Percentiles rank a stretch among this genome's conserved stretches.
Conservation (phyloP, 202 grass and related monocot genomes). For the Saccharum hybrid region DNA sequence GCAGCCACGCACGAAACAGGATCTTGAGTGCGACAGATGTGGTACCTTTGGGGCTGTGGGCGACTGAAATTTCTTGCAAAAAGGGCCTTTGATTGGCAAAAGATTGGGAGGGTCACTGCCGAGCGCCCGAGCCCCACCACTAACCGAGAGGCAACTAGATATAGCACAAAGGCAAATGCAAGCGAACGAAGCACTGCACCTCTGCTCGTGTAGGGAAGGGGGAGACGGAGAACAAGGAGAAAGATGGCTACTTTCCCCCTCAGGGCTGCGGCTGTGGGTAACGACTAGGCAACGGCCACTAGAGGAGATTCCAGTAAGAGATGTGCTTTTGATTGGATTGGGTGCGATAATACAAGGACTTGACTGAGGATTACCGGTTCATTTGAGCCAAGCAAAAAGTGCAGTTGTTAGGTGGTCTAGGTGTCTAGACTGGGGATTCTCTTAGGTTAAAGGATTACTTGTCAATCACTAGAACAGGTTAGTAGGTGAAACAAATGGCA, state of each 20-base stretch:
- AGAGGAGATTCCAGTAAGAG: slow-evolving; percentile 56
- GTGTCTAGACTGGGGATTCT: slow-evolving; percentile 6
- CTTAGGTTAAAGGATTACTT: neutral
- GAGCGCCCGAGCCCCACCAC: slow-evolving; percentile 51
- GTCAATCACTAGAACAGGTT: neutral
- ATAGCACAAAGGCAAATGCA: slow-evolving; percentile 28
- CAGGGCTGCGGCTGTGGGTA: slow-evolving; percentile 46
- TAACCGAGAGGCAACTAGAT: slow-evolving; percentile 32
- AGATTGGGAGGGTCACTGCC: slow-evolving; percentile 55
- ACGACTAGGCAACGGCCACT: slow-evolving; percentile 39
- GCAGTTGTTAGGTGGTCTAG: neutral
- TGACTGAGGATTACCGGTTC: neutral
- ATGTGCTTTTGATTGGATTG: slow-evolving; percentile 34
- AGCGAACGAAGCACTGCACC: slow-evolving; percentile 30
- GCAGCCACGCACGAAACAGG: slow-evolving; percentile 24
- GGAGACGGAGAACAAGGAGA: slow-evolving; percentile 25
- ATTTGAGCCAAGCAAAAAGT: neutral
- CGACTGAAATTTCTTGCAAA: slow-evolving; percentile 53
- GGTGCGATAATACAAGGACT: slow-evolving; percentile 24
- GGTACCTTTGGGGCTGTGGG: slow-evolving; percentile 33
- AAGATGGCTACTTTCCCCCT: slow-evolving; percentile 56
- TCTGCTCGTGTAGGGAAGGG: slow-evolving; percentile 17
- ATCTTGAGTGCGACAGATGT: slow-evolving; percentile 39
- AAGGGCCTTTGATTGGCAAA: slow-evolving; percentile 48
- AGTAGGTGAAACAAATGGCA: neutral